Conservation (phyloP, 345 rosid genomes). For the Brassica rapa region DNA sequence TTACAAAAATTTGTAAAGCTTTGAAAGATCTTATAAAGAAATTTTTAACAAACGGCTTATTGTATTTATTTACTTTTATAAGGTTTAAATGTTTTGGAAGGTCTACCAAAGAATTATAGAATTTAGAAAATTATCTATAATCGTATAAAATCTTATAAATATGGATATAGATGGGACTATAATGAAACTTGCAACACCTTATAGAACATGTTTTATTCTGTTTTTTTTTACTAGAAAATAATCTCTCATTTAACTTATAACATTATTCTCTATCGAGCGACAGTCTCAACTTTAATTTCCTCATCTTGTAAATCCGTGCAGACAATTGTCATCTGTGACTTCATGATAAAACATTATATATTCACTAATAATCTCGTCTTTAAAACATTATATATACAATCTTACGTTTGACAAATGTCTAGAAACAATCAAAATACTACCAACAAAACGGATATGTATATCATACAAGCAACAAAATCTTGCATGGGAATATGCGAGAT, state of each 20-base stretch:
- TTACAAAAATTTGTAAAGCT: neutral
- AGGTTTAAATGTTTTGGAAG: neutral
- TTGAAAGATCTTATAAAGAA: neutral
- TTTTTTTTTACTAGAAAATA: neutral
- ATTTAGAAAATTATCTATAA: neutral
- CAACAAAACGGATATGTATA: neutral
- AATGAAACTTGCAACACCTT: neutral
- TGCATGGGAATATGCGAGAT: neutral
- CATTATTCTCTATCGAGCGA: neutral
- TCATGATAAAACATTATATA: neutral
- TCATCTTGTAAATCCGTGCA: neutral
- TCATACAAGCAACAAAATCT: neutral
- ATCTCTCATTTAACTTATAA: neutral
- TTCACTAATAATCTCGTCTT: neutral
- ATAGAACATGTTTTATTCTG: neutral
- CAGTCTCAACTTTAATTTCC: neutral
- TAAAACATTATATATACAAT: no score
- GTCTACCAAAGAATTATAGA: neutral
- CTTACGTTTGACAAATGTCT: neutral
- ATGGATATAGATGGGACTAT: neutral
- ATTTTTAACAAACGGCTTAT: neutral
- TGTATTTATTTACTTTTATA: no score
- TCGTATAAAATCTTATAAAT: neutral
- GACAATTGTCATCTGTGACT: neutral
- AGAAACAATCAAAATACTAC: neutral